Base-by-base conservation (phyloP, 257 asterid genomes). In the Lantana camara region DNA sequence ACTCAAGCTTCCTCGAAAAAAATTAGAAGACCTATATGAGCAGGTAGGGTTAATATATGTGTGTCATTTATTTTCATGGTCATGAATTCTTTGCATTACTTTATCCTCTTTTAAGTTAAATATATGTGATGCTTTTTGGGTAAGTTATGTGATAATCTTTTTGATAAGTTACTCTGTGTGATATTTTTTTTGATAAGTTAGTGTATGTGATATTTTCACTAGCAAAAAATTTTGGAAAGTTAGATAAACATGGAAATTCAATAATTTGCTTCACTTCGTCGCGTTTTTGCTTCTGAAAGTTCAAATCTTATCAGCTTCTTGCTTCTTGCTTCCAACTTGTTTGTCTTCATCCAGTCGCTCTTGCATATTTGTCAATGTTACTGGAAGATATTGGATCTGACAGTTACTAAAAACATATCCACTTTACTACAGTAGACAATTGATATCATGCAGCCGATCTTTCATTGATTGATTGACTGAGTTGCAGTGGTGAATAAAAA, bases 21-120 rank as follows among this genome's bases (percentile, higher is more conserved):
- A 77, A 53, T 81, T 93, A 60, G 99, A 93, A 73, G 99, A 90
- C 75, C 86, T 93, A 23, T 93, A 93, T 60, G 99, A 93, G 86
- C 99, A 87, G 96, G 97, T 93, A 34, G 16, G 64, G 48, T 66
- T 54, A 27, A 48, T 75, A 52, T 27, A 29, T 40, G 42, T 70
- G 45, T 45, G 58, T 17, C 57, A 35, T 63, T 70, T 45, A 23
- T 59, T 67, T 45, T 35, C 44, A 19, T 57, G 46, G 49, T 52
- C 63, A 55, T 49, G 41, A 12, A n/a, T 44, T 56, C 51, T 57
- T 30, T n/a, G n/a, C n/a, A n/a, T n/a, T n/a, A n/a, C n/a, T n/a
- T n/a, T n/a, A n/a, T n/a, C n/a, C n/a, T n/a, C n/a, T n/a, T n/a
- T n/a, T n/a, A n/a, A n/a, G n/a, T n/a, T n/a, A n/a, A n/a, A n/a